A percentile compares a stretch with the other conserved stretches of the same genome.
Conservation (phyloP, 2,329 filamentous ascomycete genomes). For the Lithohypha guttulata region DNA sequence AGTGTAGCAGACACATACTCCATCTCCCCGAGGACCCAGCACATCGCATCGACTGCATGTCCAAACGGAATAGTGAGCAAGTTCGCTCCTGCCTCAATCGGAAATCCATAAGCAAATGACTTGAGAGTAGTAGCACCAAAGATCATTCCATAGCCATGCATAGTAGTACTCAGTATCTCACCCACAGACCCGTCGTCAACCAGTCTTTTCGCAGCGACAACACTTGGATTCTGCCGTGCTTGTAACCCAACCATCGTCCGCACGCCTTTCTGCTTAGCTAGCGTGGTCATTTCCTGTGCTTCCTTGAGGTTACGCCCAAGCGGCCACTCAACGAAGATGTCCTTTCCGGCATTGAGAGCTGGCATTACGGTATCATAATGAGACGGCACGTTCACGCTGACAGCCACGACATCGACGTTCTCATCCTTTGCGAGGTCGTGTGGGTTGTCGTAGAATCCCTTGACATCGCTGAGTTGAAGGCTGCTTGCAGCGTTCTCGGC, state of each 20-base stretch:
- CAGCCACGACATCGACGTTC: slow-evolving; percentile 45
- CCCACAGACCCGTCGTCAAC: slow-evolving; percentile 39
- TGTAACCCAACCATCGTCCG: slow-evolving; percentile 42
- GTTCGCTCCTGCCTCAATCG: slow-evolving; percentile 14
- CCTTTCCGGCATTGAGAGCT: slow-evolving; percentile 42
- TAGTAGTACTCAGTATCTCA: slow-evolving; percentile 42
- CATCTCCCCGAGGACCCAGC: slow-evolving; percentile 16
- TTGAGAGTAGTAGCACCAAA: not conserved
- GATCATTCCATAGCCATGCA: slow-evolving; percentile 11
- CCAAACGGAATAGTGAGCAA: slow-evolving; percentile 16
- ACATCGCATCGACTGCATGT: slow-evolving; percentile 16
- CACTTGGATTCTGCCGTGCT: slow-evolving; percentile 35
- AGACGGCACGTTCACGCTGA: slow-evolving; percentile 42
- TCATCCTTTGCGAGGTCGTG: slow-evolving; percentile 34
- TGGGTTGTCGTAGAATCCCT: not conserved
- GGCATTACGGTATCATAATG: slow-evolving; percentile 39
- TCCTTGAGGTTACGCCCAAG: slow-evolving; percentile 36
- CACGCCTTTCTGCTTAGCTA: slow-evolving; percentile 25
- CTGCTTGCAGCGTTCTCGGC: too few species aligned
- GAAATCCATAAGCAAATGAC: slow-evolving; percentile 10
- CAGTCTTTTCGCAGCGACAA: slow-evolving; percentile 36
- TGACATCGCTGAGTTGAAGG: too few species aligned
- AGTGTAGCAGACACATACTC: slow-evolving; percentile 13
- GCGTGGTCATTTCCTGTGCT: slow-evolving; percentile 25
- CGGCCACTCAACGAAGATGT: slow-evolving; percentile 49